Base-by-base conservation (phyloP, 2,329 filamentous ascomycete species). In the Fonsecaea nubica region DNA sequence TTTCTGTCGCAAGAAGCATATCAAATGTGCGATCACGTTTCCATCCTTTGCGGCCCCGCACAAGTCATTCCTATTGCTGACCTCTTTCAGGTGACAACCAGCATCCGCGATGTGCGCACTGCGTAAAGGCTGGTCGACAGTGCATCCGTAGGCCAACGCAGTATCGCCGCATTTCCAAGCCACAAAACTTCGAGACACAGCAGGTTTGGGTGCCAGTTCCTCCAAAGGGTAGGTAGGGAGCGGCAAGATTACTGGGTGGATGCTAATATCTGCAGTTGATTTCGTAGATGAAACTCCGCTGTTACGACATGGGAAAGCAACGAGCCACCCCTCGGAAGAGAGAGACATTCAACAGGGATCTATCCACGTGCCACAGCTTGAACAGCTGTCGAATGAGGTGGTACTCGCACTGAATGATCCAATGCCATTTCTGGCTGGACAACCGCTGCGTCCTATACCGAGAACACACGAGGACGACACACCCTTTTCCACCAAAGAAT, bases 141-240 rank as follows among this genome's bases (percentile, higher is more conserved):
- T 63, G 61, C 42, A n/a, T 52, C 32, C 53, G 61, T 15, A 52
- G 18, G 4, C 40, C 61, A 30, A 58, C 25, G 54, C 35, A 7
- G 9, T 57, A 32, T 57, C 33, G 35, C 15, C 33, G 33, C 21
- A 10, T 10, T 40, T 38, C 38, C 33, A 57, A 35, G n/a, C 54
- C 54, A 21, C 33, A 18, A 36, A 25, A 13, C 15, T 57, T 57
- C 18, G 10, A 18, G 13, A 32, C 18, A 40, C n/a, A 57, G 12
- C 61, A 63, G 33, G 53, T 55, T 52, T 63, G 61, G 61, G 61
- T 63, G 35, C 54, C 61, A 4, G 32, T 63, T 6, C 61, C 61
- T 2, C 54, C 61, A 7, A 57, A 54, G 53, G 61, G 61, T 63
- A 32, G 13, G 8, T 42, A 36, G 25, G 12, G n/a, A 38, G 9